Conservation (phyloP, 2,329 filamentous ascomycete genomes). For the Knufia petricola region DNA sequence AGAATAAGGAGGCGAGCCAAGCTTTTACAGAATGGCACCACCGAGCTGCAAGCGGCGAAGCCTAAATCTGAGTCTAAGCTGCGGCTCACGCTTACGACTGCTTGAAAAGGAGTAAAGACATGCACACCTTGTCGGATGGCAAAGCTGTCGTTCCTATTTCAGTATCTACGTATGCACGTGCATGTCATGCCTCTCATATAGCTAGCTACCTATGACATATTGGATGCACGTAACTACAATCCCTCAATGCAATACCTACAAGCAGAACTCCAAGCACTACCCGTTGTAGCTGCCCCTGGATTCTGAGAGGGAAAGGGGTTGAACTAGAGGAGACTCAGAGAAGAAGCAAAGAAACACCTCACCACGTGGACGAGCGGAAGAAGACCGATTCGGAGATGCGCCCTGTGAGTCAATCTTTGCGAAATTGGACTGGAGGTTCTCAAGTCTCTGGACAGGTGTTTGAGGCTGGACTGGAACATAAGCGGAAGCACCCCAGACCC, state of each 20-base stretch:
- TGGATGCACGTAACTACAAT: too few relatives aligned
- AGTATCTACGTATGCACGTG: too few relatives aligned
- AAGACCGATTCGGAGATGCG: neutral
- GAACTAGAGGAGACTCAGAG: neutral
- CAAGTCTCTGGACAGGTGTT: neutral
- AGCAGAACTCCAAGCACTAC: too few relatives aligned
- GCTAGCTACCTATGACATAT: too few relatives aligned
- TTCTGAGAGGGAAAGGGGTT: neutral
- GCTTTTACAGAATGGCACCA: neutral
- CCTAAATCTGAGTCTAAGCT: neutral
- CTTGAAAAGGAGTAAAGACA: too few relatives aligned
- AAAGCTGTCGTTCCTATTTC: too few relatives aligned
- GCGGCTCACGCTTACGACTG: neutral
- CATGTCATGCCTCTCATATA: neutral
- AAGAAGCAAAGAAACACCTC: neutral
- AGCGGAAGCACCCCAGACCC: neutral
- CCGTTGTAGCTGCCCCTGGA: too few relatives aligned
- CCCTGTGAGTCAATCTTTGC: neutral
- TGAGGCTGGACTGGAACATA: slow-evolving; percentile 3
- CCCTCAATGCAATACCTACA: too few relatives aligned
- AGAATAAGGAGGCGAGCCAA: slow-evolving; percentile 1
- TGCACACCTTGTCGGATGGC: too few relatives aligned
- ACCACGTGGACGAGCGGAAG: slow-evolving; percentile 5
- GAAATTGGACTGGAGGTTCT: neutral
- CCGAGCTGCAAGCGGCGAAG: neutral